A percentile compares a stretch with the other conserved stretches of the same genome.
Evolutionary conservation across 257 asterid genomes (phyloP).

Genomic region (Haberlea rhodopensis): DNA sequence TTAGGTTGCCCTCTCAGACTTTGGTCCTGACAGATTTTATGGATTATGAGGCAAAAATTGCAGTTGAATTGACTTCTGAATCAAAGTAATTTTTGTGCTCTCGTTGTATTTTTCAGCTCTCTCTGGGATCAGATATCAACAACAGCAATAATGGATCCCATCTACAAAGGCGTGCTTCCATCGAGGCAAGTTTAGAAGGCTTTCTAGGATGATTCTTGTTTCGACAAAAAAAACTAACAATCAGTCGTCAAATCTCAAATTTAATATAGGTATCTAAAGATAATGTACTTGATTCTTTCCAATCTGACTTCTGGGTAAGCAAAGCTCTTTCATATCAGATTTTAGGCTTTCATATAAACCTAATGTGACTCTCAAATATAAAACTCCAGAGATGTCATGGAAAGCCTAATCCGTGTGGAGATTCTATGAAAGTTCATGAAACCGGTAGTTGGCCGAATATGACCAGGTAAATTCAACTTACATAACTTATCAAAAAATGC

Average conservation of each 20-base stretch:
- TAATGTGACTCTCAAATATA: slow-evolving; percentile 5
- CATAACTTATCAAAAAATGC: background rate
- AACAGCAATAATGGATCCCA: slow-evolving; percentile 24
- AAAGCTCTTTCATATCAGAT: background rate
- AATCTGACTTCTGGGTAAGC: slow-evolving; percentile 53
- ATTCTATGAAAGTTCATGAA: slow-evolving; percentile 37
- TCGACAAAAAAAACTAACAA: background rate
- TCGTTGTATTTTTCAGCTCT: slow-evolving; percentile 46
- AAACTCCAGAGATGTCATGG: slow-evolving; percentile 45
- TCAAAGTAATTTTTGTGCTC: background rate
- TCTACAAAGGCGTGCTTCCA: slow-evolving; percentile 28
- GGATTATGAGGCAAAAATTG: background rate
- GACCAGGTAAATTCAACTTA: slow-evolving; percentile 40
- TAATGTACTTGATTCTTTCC: slow-evolving; percentile 42
- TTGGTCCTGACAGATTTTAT: background rate
- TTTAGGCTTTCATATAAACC: background rate
- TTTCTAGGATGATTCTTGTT: slow-evolving; percentile 1
- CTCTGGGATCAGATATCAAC: slow-evolving; percentile 48
- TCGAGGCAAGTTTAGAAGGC: slow-evolving; percentile 44
- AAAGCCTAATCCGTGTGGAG: slow-evolving; percentile 60
- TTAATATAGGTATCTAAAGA: slow-evolving; percentile 48
- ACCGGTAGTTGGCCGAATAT: slow-evolving; percentile 36
- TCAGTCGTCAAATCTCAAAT: background rate
- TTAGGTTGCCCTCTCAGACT: background rate
- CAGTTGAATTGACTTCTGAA: background rate